A percentile compares a stretch with the other conserved stretches of the same genome.
phyloP scores from a whole-genome alignment of 2,329 filamentous ascomycete genomes.

The Cryphonectria radicalis region DNA sequence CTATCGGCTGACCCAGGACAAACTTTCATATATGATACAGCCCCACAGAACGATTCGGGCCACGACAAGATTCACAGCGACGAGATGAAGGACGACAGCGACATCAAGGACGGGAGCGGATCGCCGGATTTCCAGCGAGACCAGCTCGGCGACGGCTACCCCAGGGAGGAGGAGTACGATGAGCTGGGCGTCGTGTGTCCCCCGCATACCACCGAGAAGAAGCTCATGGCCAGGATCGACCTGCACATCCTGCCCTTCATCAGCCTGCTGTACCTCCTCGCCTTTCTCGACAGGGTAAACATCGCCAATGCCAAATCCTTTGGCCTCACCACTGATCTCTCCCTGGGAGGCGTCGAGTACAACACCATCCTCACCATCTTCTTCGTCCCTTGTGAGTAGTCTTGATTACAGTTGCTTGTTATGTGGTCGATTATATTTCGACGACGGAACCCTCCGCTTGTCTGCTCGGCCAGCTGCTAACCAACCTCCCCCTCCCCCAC shows the following conservation, averaged over 20 bases:
- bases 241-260: constrained; percentile 73
- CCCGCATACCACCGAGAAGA: constrained; percentile 63
- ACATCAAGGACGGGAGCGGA: constrained; percentile 14
- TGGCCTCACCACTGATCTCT: constrained; percentile 64
- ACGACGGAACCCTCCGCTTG: neutral
- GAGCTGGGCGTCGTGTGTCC: constrained; percentile 48
- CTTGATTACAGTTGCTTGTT: neutral
- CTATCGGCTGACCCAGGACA: neutral
- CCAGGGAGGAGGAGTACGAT: constrained; percentile 39
- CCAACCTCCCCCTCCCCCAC: no score
- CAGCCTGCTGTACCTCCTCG: constrained; percentile 71
- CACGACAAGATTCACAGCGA: constrained; percentile 12
- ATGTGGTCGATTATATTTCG: neutral
- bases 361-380: constrained; percentile 81
- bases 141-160: constrained; percentile 20
- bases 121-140: constrained; percentile 16
- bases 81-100: neutral
- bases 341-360: constrained; percentile 64
- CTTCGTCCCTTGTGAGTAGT: constrained; percentile 51
- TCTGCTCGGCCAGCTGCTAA: neutral
- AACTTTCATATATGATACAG: neutral
- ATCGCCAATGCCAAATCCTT: constrained; percentile 78
- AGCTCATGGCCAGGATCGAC: constrained; percentile 72
- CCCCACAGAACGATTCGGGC: neutral
- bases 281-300: constrained; percentile 76